These are phyloP conservation scores for Eucalyptus sp. DNA, from an alignment of 345 rosid species.

Conservation along the genomic window DNA sequence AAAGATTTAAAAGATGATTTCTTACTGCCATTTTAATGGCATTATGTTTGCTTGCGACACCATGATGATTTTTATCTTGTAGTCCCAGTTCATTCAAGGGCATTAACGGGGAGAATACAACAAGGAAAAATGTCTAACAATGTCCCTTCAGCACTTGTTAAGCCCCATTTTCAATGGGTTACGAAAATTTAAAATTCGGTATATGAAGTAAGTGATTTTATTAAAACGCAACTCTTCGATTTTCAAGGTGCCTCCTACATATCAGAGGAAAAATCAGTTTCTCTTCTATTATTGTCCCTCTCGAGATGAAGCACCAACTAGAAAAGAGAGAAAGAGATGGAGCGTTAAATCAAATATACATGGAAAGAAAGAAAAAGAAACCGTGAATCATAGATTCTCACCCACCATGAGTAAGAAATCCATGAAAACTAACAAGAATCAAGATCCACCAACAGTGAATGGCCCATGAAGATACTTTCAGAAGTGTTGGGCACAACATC, in stretches of 20 bases:
- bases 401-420: not conserved
- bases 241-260: not conserved
- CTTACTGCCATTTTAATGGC: not conserved
- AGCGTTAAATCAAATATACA: not conserved
- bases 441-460: not conserved
- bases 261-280: not conserved
- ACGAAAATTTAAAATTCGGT: not conserved
- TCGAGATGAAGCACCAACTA: not conserved
- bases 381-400: not conserved
- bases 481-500: not conserved
- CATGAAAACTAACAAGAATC: not conserved
- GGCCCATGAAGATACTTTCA: not conserved
- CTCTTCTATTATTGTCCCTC: not conserved
- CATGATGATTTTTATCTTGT: not conserved
- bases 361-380: not conserved
- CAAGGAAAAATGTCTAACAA: not conserved
- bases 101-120: not conserved
- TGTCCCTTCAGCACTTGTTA: not conserved
- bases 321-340: not conserved
- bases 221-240: not conserved
- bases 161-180: not conserved
- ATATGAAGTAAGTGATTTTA: not conserved
- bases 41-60: not conserved
- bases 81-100: not conserved
- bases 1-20: not conserved